These are phyloP conservation scores for Starmerella gropengiesseri DNA, from an alignment of 805 yeast species.

Conservation along the genomic window DNA sequence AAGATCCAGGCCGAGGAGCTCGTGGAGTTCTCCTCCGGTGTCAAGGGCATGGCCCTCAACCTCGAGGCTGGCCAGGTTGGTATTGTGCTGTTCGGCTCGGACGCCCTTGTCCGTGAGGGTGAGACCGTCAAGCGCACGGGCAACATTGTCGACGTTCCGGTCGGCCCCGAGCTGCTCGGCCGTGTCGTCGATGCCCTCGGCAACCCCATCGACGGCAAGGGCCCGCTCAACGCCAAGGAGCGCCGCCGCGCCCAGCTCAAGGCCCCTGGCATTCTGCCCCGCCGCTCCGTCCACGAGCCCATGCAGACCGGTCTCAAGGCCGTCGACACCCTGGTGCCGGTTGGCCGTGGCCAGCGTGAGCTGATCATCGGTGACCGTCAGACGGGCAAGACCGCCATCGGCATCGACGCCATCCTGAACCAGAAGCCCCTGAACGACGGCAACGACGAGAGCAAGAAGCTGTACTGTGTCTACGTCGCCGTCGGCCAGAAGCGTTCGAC, in stretches of 20 bases:
- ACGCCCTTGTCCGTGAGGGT: constrained; percentile 97
- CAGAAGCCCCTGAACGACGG: constrained; percentile 99
- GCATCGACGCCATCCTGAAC: constrained; percentile 94
- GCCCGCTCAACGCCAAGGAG: constrained; percentile 81
- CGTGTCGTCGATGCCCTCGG: constrained; percentile 99
- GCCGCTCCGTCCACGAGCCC: constrained; percentile 97
- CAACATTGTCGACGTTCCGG: constrained; percentile 97
- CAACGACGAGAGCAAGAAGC: constrained; percentile 89
- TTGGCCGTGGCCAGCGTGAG: constrained; percentile 99
- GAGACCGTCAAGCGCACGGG: constrained; percentile 99
- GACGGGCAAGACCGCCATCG: constrained; percentile 99
- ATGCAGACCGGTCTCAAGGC: constrained; percentile 99
- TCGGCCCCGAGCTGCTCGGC: constrained; percentile 96
- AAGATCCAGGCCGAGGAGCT: constrained; percentile 99
- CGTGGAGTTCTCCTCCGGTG: constrained; percentile 98
- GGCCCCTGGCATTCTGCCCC: constrained; percentile 99
- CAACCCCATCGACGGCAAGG: constrained; percentile 99
- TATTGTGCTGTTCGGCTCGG: constrained; percentile 99
- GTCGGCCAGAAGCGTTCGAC: constrained; percentile 99
- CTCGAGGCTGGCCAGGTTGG: constrained; percentile 99
- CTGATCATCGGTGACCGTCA: constrained; percentile 99
- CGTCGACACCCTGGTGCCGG: constrained; percentile 97
- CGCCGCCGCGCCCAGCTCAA: constrained; percentile 94
- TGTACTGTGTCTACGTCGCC: constrained; percentile 99
- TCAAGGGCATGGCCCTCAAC: constrained; percentile 99